Base-by-base conservation (phyloP, 208 protist species). In the Trypanosoma avium region DNA sequence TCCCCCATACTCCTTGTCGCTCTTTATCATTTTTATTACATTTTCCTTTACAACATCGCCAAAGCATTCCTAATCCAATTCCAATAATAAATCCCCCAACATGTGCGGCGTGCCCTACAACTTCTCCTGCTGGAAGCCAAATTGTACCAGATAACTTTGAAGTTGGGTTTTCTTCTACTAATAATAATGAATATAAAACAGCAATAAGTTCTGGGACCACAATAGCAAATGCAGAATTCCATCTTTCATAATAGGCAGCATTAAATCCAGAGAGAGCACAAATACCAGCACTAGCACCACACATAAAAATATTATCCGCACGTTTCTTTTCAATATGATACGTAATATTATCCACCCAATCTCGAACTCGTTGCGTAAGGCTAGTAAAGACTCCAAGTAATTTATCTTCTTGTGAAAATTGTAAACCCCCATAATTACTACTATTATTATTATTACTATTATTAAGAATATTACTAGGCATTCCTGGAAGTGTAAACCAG, bases 61-160 rank as follows among this genome's bases (percentile, higher is more conserved):
- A 86, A 0, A 64, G 8, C n/a, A 61, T 53, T 3, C 78, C 84
- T 15, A 87, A 64, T 0, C 59, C 56, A 24, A 57, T 72, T 7
- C 84, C 84, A 2, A 56, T 68, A 30, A 69, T 50, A 58, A 86
- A 87, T n/a, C 84, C 84, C 10, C 84, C 81, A 22, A 87, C 53
- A 55, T 90, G 84, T 7, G 81, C 84, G 33, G 81, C 81, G 66
- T 87, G 78, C 9, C 81, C 84, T 15, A 86, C 73, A 19, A 70
- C 76, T 64, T 75, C 67, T 13, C 65, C 73, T 6, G 77, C 69
- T 63, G 75, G 49, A 48, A 81, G 22, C 47, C 70, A 73, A n/a
- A 38, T 22, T 3, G 38, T 9, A 3, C 26, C 40, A 3, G 36
- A 0, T 1, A 60, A 13, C 9, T 9, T n/a, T 4, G 2, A 5